phyloP scores from a whole-genome alignment of 2,329 filamentous ascomycete genomes.

The Elsinoe batatas region DNA sequence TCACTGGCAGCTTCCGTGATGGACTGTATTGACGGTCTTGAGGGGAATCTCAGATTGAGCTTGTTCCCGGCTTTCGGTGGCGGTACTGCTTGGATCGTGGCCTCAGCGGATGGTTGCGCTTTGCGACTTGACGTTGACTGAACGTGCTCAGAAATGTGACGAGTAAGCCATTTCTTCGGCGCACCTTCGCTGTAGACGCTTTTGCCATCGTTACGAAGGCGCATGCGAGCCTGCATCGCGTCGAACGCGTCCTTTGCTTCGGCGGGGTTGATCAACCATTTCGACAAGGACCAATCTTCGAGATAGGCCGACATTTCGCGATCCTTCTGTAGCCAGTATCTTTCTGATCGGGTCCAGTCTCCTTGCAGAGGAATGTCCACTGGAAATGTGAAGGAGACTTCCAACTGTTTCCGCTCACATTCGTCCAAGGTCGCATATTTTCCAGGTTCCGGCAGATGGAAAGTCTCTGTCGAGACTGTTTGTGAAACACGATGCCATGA shows the following conservation, averaged over 20 bases:
- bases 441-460: not conserved
- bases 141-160: not conserved
- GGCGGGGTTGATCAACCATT: slow-evolving; percentile 4
- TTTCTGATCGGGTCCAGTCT: not conserved
- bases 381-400: slow-evolving; percentile 11
- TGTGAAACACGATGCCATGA: not conserved
- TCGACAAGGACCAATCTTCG: not conserved
- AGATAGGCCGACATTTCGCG: slow-evolving; percentile 12
- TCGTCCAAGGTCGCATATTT: not conserved
- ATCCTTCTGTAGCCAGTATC: slow-evolving; percentile 10
- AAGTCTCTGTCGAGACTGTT: not conserved
- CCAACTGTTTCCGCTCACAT: slow-evolving; percentile 4
- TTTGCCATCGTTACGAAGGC: slow-evolving; percentile 5
- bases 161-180: slow-evolving; percentile 1
- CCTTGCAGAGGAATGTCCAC: slow-evolving; percentile 1
- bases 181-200: slow-evolving; percentile 7
- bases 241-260: not conserved
- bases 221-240: not conserved
- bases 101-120: too few relatives aligned
- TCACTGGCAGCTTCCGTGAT: not conserved
- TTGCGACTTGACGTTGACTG: too few relatives aligned
- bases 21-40: not conserved
- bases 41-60: not conserved
- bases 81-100: not conserved
- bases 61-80: not conserved